phyloP scores from a whole-genome alignment of 2,329 filamentous ascomycete genomes.

The Paramyrothecium sp. region DNA sequence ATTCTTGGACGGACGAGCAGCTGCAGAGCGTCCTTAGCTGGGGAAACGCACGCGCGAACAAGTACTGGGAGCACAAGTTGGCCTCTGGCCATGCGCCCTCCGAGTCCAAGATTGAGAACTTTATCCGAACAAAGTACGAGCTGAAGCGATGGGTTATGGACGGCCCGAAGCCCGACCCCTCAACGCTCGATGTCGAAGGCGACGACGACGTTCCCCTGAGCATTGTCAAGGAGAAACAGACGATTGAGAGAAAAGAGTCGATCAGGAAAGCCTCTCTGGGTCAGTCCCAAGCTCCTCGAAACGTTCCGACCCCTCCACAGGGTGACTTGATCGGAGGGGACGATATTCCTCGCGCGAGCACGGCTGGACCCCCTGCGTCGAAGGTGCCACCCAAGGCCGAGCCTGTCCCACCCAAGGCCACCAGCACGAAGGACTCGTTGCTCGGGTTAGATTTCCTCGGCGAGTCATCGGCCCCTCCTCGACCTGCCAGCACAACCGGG shows the following conservation, averaged over 20 bases:
- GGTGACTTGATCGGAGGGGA: slow-evolving; percentile 84
- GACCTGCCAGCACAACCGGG: slow-evolving; percentile 78
- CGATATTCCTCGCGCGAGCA: slow-evolving; percentile 69
- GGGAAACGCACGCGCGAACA: slow-evolving; percentile 96
- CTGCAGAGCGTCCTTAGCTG: slow-evolving; percentile 89
- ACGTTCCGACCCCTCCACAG: slow-evolving; percentile 40
- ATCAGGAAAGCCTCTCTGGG: slow-evolving; percentile 59
- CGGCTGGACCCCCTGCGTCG: slow-evolving; percentile 63
- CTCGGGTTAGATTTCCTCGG: slow-evolving; percentile 93
- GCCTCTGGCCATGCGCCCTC: slow-evolving; percentile 88
- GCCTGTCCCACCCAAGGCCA: slow-evolving; percentile 63
- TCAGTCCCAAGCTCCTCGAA: slow-evolving; percentile 34
- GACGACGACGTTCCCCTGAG: slow-evolving; percentile 76
- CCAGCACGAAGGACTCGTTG: slow-evolving; percentile 83
- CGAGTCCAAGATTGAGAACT: slow-evolving; percentile 98
- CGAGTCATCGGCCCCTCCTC: slow-evolving; percentile 66
- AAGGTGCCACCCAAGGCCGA: slow-evolving; percentile 60
- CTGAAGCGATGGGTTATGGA: slow-evolving; percentile 99
- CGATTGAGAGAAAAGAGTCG: slow-evolving; percentile 57
- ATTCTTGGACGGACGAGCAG: slow-evolving; percentile 98
- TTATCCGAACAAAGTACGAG: slow-evolving; percentile 98
- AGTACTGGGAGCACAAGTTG: slow-evolving; percentile 97
- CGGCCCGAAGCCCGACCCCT: slow-evolving; percentile 88
- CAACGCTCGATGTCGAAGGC: slow-evolving; percentile 76
- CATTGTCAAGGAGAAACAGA: slow-evolving; percentile 66